Conservation (phyloP, 306 rosid genomes). For the Pyrus betulifolia region DNA sequence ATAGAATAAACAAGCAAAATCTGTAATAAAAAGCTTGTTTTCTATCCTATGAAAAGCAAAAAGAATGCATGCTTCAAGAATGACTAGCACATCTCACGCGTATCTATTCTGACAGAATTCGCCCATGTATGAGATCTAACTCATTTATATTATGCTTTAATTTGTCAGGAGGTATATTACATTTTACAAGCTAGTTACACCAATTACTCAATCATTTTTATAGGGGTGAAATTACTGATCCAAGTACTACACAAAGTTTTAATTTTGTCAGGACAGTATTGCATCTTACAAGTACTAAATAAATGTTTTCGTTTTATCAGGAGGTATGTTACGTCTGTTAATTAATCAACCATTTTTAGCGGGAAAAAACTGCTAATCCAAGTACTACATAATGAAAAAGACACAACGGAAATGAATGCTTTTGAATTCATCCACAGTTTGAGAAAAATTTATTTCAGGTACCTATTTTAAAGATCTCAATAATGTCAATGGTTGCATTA, state of each 20-base stretch:
- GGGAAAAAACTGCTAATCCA: neutral
- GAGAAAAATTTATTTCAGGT: neutral
- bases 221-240: neutral
- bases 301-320: neutral
- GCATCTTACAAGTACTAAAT: neutral
- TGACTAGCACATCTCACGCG: neutral
- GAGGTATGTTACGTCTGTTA: neutral
- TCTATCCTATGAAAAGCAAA: slow-evolving; percentile 1
- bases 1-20: slow-evolving; percentile 9
- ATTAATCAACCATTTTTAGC: neutral
- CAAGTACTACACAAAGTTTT: neutral
- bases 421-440: neutral
- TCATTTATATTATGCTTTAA: neutral
- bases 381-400: neutral
- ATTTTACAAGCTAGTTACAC: neutral
- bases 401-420: neutral
- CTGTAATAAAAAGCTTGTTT: neutral
- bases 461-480: neutral
- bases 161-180: neutral
- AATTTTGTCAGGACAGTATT: neutral
- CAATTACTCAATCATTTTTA: neutral
- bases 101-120: neutral
- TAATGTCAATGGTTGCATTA: neutral
- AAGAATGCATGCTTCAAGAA: neutral
- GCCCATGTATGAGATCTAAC: neutral